Percentiles rank a stretch among this genome's conserved stretches.
Conservation (phyloP, 2,329 filamentous ascomycete genomes). For the Ascochyta viciae-villosae region DNA sequence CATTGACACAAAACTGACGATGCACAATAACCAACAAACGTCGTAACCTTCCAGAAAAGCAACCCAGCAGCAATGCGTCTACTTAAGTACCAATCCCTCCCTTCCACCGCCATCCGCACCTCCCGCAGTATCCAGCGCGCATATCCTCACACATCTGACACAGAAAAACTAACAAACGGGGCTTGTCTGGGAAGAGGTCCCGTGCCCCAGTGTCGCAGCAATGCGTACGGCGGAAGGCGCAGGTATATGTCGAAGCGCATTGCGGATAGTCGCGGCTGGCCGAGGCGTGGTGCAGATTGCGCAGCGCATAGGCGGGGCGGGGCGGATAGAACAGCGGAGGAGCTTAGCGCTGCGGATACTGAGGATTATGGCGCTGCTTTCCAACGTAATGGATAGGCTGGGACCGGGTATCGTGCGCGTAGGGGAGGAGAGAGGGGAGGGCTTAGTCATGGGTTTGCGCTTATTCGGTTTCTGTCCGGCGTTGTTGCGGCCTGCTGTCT, state of each 20-base stretch:
- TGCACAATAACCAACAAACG: not conserved
- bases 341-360: conserved; percentile 5
- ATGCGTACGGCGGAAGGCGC: conserved; percentile 4
- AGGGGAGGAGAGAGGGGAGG: not conserved
- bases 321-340: conserved; percentile 9
- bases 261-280: not conserved
- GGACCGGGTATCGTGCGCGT: conserved; percentile 4
- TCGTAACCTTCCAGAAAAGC: no score
- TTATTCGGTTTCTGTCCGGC: no score
- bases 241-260: not conserved
- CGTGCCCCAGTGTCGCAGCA: conserved; percentile 1
- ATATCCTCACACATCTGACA: not conserved
- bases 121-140: conserved; percentile 34
- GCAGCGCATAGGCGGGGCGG: not conserved
- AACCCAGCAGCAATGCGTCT: not conserved
- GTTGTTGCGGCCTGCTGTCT: no score
- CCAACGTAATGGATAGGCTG: conserved; percentile 2
- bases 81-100: conserved; percentile 23
- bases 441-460: no score
- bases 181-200: not conserved
- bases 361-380: not conserved
- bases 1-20: conserved; percentile 12
- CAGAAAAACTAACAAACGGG: not conserved
- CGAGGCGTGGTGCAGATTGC: not conserved
- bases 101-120: conserved; percentile 38